These are phyloP conservation scores for Epichloe amarillans DNA, from an alignment of 2,329 filamentous ascomycete genomes.

Conservation along the genomic window DNA sequence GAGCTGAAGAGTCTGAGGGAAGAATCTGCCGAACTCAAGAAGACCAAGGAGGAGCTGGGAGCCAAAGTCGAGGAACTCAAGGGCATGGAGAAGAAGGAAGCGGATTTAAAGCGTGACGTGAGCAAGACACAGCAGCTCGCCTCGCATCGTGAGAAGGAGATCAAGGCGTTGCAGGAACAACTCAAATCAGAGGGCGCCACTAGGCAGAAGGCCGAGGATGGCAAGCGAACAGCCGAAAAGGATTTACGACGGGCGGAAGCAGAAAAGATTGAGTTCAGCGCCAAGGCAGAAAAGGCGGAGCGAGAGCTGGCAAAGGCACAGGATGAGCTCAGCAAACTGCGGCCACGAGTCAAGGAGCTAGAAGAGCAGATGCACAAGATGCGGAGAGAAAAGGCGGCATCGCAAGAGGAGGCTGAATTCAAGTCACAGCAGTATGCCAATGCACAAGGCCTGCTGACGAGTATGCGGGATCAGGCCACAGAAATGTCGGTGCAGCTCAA, in stretches of 20 bases:
- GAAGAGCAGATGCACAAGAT: constrained; percentile 62
- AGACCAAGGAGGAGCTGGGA: constrained; percentile 60
- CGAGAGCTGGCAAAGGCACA: constrained; percentile 59
- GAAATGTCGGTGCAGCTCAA: constrained; percentile 87
- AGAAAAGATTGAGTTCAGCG: constrained; percentile 65
- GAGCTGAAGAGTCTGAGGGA: constrained; percentile 69
- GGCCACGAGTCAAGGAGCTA: constrained; percentile 47
- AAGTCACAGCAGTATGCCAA: constrained; percentile 77
- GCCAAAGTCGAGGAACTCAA: constrained; percentile 47
- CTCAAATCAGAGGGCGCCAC: constrained; percentile 60
- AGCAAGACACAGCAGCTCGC: constrained; percentile 55
- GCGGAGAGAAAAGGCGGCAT: constrained; percentile 49
- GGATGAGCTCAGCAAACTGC: constrained; percentile 58
- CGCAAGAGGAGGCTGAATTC: constrained; percentile 70
- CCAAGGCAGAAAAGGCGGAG: constrained; percentile 56
- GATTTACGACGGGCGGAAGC: constrained; percentile 67
- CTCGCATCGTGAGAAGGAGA: constrained; percentile 62
- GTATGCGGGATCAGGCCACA: constrained; percentile 83
- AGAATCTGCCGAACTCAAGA: constrained; percentile 63
- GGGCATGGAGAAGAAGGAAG: constrained; percentile 68
- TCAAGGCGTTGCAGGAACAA: constrained; percentile 66
- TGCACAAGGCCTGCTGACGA: constrained; percentile 73
- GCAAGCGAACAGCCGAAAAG: constrained; percentile 57
- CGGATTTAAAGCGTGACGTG: constrained; percentile 66
- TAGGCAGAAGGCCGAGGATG: constrained; percentile 65